phyloP scores from a whole-genome alignment of 495 filamentous ascomycete genomes.

The Neurospora africana region DNA sequence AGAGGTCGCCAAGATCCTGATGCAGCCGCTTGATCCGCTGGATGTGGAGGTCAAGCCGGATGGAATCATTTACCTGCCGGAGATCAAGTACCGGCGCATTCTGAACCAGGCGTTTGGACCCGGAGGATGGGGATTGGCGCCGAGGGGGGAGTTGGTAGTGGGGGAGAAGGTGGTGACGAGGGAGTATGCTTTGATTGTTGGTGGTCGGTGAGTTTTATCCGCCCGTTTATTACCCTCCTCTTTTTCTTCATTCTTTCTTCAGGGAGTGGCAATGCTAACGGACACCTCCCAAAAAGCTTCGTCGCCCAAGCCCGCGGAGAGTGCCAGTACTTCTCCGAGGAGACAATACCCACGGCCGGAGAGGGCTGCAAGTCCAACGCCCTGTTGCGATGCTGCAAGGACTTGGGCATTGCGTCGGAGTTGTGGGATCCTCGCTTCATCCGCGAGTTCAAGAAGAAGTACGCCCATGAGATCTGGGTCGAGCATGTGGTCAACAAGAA shows the following conservation, averaged over 20 bases:
- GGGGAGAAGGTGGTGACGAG: constrained; percentile 80
- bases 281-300: constrained; percentile 42
- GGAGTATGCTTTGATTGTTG: constrained; percentile 86
- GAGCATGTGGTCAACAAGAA: constrained; percentile 62
- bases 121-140: constrained; percentile 89
- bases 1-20: constrained; percentile 62
- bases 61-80: constrained; percentile 90
- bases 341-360: constrained; percentile 90
- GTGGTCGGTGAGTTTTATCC: constrained; percentile 61
- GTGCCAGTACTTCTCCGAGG: constrained; percentile 85
- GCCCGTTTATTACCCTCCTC: not conserved
- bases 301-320: constrained; percentile 90
- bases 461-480: constrained; percentile 64
- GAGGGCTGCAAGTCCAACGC: constrained; percentile 97
- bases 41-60: constrained; percentile 96
- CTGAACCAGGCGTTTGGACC: constrained; percentile 88
- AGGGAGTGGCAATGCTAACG: not conserved
- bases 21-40: constrained; percentile 52
- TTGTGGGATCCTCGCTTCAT: constrained; percentile 96
- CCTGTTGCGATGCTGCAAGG: constrained; percentile 93
- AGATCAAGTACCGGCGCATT: constrained; percentile 96
- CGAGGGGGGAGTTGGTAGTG: constrained; percentile 81
- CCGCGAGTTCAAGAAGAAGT: constrained; percentile 49
- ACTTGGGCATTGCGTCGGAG: constrained; percentile 88
- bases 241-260: not conserved